These are phyloP conservation scores for Chaetoscypha palmicola DNA, from an alignment of 2,329 filamentous ascomycete genomes.

Conservation along the genomic window DNA sequence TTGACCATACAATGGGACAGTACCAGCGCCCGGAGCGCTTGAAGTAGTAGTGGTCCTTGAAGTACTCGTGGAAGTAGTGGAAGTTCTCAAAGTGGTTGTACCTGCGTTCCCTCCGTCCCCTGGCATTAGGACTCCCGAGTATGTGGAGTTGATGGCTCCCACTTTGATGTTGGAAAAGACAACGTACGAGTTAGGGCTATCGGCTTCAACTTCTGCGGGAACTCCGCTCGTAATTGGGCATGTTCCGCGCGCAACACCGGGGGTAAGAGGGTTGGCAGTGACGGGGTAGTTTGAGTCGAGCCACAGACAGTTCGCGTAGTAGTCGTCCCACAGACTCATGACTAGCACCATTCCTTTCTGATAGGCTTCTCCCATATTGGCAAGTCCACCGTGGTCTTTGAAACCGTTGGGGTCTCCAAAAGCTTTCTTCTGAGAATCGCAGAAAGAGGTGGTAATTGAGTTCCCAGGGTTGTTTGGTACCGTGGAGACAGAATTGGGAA, in stretches of 20 bases:
- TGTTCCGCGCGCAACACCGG: slow-evolving; percentile 46
- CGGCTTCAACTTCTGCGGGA: slow-evolving; percentile 42
- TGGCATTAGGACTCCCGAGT: slow-evolving; percentile 3
- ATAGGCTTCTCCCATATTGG: slow-evolving; percentile 47
- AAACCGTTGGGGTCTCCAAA: slow-evolving; percentile 49
- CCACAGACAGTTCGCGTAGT: slow-evolving; percentile 63
- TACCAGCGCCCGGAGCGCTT: not conserved
- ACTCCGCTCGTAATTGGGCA: slow-evolving; percentile 46
- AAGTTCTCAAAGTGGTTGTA: not conserved
- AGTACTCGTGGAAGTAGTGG: not conserved
- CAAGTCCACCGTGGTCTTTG: slow-evolving; percentile 47
- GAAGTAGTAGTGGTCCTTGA: not conserved
- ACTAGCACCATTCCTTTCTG: slow-evolving; percentile 46
- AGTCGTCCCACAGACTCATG: slow-evolving; percentile 49
- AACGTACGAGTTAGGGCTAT: slow-evolving; percentile 39
- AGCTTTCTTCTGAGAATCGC: slow-evolving; percentile 43
- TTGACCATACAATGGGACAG: not conserved
- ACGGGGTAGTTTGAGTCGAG: slow-evolving; percentile 60
- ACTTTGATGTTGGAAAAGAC: slow-evolving; percentile 28
- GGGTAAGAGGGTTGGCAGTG: slow-evolving; percentile 34
- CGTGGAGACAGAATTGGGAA: slow-evolving; percentile 41
- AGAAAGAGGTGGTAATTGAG: slow-evolving; percentile 49
- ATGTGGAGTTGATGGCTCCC: slow-evolving; percentile 27
- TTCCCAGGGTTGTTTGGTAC: slow-evolving; percentile 41
- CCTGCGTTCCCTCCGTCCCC: not conserved